Conservation (phyloP, 306 rosid genomes). For the Sechiopsis laciniata region DNA sequence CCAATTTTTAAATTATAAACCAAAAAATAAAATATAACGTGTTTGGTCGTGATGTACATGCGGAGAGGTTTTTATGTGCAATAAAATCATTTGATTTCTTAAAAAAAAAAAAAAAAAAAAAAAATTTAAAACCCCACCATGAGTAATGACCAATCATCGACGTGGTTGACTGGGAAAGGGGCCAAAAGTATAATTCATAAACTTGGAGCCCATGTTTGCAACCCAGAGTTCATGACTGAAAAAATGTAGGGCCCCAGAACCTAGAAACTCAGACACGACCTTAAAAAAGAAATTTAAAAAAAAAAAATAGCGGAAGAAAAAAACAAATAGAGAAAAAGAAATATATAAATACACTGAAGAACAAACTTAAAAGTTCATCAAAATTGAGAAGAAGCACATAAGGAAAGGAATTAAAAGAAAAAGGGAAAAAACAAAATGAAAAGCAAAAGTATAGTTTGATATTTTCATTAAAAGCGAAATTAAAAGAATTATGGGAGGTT, state of each 20-base stretch:
- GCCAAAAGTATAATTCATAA: neutral
- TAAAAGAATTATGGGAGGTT: conserved; percentile 43
- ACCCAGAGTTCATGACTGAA: neutral
- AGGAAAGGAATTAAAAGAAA: neutral
- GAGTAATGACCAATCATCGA: neutral
- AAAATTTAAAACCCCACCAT: too few species aligned
- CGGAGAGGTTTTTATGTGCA: neutral
- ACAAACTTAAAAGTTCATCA: conserved; percentile 2
- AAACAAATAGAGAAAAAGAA: neutral
- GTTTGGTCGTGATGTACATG: neutral
- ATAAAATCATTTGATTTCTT: too few species aligned
- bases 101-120: too few species aligned
- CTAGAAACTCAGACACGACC: neutral
- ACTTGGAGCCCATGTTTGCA: conserved; percentile 4
- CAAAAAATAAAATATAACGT: too few species aligned
- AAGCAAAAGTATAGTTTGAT: conserved; percentile 4
- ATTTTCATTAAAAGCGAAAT: neutral
- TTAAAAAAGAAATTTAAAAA: neutral
- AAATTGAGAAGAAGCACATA: conserved; percentile 18
- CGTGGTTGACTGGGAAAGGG: neutral
- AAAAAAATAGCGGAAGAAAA: too few species aligned
- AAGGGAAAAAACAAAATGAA: neutral
- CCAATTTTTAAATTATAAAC: too few species aligned
- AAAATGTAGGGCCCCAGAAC: neutral
- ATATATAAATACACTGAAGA: neutral